Evolutionary conservation across 805 yeast genomes (phyloP).

Genomic region (Candida nitratophila): DNA sequence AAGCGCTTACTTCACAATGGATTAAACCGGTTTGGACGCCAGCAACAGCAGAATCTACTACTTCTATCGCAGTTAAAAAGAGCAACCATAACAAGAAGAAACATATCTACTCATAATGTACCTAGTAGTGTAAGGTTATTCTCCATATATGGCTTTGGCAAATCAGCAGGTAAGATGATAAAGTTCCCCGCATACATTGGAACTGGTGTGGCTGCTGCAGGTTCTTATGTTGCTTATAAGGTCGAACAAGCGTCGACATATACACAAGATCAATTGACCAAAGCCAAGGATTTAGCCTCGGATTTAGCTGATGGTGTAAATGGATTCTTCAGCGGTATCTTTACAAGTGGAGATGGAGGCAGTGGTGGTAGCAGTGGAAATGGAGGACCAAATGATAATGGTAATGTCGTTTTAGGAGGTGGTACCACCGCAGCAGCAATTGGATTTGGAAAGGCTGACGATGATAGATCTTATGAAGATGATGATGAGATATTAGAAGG

Average conservation of each 20-base stretch:
- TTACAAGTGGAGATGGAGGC: conserved; percentile 21
- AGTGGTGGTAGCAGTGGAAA: conserved; percentile 25
- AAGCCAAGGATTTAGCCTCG: conserved; percentile 56
- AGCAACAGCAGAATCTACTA: neutral
- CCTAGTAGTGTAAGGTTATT: conserved; percentile 7
- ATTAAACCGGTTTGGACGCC: neutral
- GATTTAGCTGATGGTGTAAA: conserved; percentile 39
- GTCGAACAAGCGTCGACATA: conserved; percentile 78
- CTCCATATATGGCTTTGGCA: conserved; percentile 38
- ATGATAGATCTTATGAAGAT: conserved; percentile 23
- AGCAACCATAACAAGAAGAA: neutral
- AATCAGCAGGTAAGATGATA: conserved; percentile 45
- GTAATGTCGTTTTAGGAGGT: conserved; percentile 39
- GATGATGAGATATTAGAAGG: conserved; percentile 43
- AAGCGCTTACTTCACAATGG: neutral
- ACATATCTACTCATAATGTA: neutral
- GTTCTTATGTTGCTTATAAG: conserved; percentile 86
- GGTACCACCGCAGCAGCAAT: conserved; percentile 51
- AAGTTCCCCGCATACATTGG: conserved; percentile 79
- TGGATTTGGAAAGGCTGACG: conserved; percentile 23
- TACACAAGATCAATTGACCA: conserved; percentile 58
- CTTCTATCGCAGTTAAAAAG: neutral
- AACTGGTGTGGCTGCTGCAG: conserved; percentile 90
- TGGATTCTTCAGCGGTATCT: conserved; percentile 23
- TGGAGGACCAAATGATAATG: conserved; percentile 9